These are phyloP conservation scores for Ceratobasidium sp. DNA, from an alignment of 1,284 basidiomycete species.

Conservation along the genomic window DNA sequence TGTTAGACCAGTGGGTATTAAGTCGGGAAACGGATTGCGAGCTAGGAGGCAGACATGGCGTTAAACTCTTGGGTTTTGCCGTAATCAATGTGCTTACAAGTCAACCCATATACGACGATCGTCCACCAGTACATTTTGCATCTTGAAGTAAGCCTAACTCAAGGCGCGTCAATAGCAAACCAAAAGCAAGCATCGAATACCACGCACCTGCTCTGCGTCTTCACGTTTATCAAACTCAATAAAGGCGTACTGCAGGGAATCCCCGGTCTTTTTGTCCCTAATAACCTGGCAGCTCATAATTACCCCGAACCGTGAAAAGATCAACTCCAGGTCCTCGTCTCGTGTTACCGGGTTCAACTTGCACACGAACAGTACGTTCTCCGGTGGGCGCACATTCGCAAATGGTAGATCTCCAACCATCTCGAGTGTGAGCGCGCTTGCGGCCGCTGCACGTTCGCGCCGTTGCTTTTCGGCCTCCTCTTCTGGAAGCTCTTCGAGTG, in stretches of 20 bases:
- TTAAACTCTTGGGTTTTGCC: not conserved
- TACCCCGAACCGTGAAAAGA: constrained; percentile 94
- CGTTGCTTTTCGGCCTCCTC: constrained; percentile 85
- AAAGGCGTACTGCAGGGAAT: constrained; percentile 97
- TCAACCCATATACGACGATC: constrained; percentile 99
- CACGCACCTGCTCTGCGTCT: constrained; percentile 88
- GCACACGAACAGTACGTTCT: constrained; percentile 99
- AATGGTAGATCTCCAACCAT: constrained; percentile 99
- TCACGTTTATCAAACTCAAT: constrained; percentile 97
- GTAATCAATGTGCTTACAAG: constrained; percentile 71
- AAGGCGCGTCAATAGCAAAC: constrained; percentile 11
- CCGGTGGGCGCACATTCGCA: constrained; percentile 96
- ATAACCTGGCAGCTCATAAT: constrained; percentile 99
- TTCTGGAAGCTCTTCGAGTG: constrained; percentile 80
- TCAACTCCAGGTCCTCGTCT: constrained; percentile 96
- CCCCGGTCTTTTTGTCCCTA: constrained; percentile 94
- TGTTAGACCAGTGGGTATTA: constrained; percentile 81
- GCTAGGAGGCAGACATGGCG: constrained; percentile 60
- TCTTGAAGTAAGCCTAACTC: constrained; percentile 94
- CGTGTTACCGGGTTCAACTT: constrained; percentile 96
- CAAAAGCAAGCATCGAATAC: not conserved
- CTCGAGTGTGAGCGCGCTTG: constrained; percentile 95
- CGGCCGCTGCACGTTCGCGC: constrained; percentile 87
- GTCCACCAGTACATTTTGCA: constrained; percentile 99
- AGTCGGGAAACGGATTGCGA: constrained; percentile 90